Conservation (phyloP, 2,329 filamentous ascomycete genomes). For the Amylocarpus encephaloides region DNA sequence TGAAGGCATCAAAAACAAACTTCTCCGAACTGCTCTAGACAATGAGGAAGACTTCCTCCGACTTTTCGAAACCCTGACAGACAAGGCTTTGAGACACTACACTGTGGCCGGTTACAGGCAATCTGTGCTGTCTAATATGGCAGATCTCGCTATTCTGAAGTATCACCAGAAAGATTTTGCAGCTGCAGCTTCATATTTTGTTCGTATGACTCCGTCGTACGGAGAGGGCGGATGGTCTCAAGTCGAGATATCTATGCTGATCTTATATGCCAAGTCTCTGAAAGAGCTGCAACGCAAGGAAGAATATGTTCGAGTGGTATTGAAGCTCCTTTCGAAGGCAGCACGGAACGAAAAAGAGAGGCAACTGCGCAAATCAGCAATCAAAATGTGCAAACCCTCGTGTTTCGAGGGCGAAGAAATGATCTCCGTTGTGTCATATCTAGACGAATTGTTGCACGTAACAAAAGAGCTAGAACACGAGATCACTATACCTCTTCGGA, state of each 20-base stretch:
- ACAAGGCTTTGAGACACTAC: slow-evolving; percentile 77
- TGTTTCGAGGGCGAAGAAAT: slow-evolving; percentile 14
- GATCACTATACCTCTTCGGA: slow-evolving; percentile 59
- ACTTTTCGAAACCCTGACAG: slow-evolving; percentile 71
- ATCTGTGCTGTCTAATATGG: slow-evolving; percentile 69
- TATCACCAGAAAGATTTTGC: slow-evolving; percentile 68
- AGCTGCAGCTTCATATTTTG: slow-evolving; percentile 71
- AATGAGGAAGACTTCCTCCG: slow-evolving; percentile 59
- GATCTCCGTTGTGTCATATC: slow-evolving; percentile 25
- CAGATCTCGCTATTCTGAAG: slow-evolving; percentile 81
- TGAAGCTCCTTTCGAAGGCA: slow-evolving; percentile 67
- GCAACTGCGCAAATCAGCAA: slow-evolving; percentile 33
- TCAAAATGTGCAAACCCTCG: slow-evolving; percentile 11
- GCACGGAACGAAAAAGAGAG: slow-evolving; percentile 49
- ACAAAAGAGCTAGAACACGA: slow-evolving; percentile 45
- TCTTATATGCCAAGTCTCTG: slow-evolving; percentile 79
- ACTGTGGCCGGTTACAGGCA: slow-evolving; percentile 71
- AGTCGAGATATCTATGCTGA: slow-evolving; percentile 75
- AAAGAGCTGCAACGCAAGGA: slow-evolving; percentile 68
- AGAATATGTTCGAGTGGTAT: slow-evolving; percentile 69
- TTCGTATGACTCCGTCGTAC: slow-evolving; percentile 71
- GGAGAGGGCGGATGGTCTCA: slow-evolving; percentile 71
- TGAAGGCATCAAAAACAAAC: slow-evolving; percentile 47
- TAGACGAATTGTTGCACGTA: slow-evolving; percentile 27
- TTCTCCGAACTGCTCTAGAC: slow-evolving; percentile 55